A percentile compares a stretch with the other conserved stretches of the same genome.
Evolutionary conservation across 2,329 filamentous ascomycete genomes (phyloP).

Genomic region (Verticillium isaacii): DNA sequence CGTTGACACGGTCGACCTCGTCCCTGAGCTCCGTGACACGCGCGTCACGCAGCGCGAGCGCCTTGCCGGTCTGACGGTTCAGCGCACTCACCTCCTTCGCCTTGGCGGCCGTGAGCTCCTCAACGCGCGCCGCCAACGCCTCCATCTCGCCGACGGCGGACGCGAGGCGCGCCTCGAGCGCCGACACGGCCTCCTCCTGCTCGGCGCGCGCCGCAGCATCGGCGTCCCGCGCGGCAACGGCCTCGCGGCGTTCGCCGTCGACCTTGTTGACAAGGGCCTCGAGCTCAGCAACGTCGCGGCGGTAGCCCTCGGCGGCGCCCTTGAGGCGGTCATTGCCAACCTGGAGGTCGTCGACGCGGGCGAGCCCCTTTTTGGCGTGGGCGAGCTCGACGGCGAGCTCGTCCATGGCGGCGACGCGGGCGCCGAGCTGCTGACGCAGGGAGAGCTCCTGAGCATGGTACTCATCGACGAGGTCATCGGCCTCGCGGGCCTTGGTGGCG

Average conservation of each 20-base stretch:
- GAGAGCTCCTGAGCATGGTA: slow-evolving; percentile 53
- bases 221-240: slow-evolving; percentile 18
- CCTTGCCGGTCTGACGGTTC: slow-evolving; percentile 37
- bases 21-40: slow-evolving; percentile 41
- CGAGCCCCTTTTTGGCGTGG: slow-evolving; percentile 25
- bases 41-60: slow-evolving; percentile 46
- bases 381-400: slow-evolving; percentile 36
- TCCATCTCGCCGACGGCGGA: slow-evolving; percentile 32
- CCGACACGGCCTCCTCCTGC: slow-evolving; percentile 29
- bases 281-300: slow-evolving; percentile 48
- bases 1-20: slow-evolving; percentile 44
- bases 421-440: slow-evolving; percentile 51
- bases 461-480: slow-evolving; percentile 54
- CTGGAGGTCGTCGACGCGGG: slow-evolving; percentile 43
- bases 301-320: slow-evolving; percentile 46
- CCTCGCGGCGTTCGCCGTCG: slow-evolving; percentile 33
- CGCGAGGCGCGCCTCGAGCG: slow-evolving; percentile 40
- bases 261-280: slow-evolving; percentile 45
- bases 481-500: slow-evolving; percentile 37
- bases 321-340: slow-evolving; percentile 44
- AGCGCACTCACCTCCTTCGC: slow-evolving; percentile 25
- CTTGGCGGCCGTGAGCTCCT: slow-evolving; percentile 27
- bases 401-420: slow-evolving; percentile 47
- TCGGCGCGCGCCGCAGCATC: slow-evolving; percentile 21
- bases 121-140: slow-evolving; percentile 32